Evolutionary conservation across 106 monocot genomes (phyloP), one percentile per base, ranked within the genome.

Genomic region (Posidonia australis): DNA sequence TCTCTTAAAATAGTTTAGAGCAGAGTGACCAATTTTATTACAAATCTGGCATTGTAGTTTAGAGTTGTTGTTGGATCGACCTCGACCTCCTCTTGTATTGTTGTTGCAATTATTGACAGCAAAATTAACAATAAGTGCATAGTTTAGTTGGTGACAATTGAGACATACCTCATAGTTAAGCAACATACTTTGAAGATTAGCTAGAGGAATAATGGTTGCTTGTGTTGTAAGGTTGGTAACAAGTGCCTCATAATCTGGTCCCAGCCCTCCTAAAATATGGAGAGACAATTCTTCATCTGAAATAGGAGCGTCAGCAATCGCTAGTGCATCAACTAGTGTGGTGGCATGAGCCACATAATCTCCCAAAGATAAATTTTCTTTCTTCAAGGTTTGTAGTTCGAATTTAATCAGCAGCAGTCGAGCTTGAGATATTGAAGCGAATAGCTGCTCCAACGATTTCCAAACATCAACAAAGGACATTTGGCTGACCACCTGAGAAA

Each of bases 151-250:
- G 36, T 36, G 2, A 36, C 36, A 7, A 36, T 36, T 36, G 18
- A 51, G 51, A 51, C 51, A 17, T 51, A 51, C 19, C 51, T 51
- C 51, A 51, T 51, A 51, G 51, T 51, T 51, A 18, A 51, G 17
- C 51, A 51, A 21, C 21, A 51, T 19, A 19, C 51, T 19, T 21
- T 51, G 51, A 51, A 51, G 51, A 51, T 51, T 0, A 19, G 7
- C 51, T 21, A 51, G 51, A 51, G 51, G 17, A 51, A 51, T 21
- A 51, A 21, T 18, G 21, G 51, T 16, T 51, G 18, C 51, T 51
- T 21, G 51, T 18, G 51, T 19, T 18, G 51, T 51, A 19, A 51
- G 13, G 21, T 18, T 19, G 51, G 51, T 21, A 21, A 51, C 51
- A 18, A 51, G 21, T 21, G 51, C 18, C 21, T 51, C 51, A 19